Evolutionary conservation across 2,329 filamentous ascomycete species (phyloP), one percentile per base, ranked within the genome.

Genomic region (Alternaria atra): DNA sequence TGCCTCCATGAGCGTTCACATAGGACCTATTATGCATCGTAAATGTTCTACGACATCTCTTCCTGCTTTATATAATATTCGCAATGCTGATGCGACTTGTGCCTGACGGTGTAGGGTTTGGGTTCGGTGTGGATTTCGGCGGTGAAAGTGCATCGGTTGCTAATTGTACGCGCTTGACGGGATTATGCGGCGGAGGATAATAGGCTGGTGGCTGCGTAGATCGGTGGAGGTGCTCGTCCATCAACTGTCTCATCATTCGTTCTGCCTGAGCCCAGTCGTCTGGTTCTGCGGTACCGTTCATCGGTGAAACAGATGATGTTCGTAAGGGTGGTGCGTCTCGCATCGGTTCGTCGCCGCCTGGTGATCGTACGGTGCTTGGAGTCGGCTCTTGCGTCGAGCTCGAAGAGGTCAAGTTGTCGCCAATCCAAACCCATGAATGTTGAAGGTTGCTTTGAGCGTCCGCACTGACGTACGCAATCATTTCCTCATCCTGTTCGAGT

Each of bases 361-460:
- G 65, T 69, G 39, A 72, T 25, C 59, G 55, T 27, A 39, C 62
- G 29, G 52, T 34, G 20, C 42, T 59, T 10, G 52, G 58, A 8
- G 67, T 46, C 6, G 60, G 48, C 5, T 51, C 55, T 34, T 62
- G 65, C 17, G 52, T 55, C 13, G 55, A 47, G 12, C 37, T 44
- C 15, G 53, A n/a, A 8, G 60, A 55, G 2, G 40, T 39, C 29
- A 66, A 34, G 84, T 71, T 86, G 80, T 73, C 73, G 29, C 80
- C 81, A 6, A 73, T 67, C 94, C 94, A 97, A 4, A 94, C 86
- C 94, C 94, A 98, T 12, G 90, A 89, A 35, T 87, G 87, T 53
- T 93, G 90, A 0, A 85, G 84, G n/a, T 86, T 88, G 1, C 90
- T 91, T 79, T 98, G 94, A 71, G 96, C 84, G 79, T 98, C 95